Base-by-base conservation (phyloP, 2,329 filamentous ascomycete genomes). In the Epichloe brachyelytri region DNA sequence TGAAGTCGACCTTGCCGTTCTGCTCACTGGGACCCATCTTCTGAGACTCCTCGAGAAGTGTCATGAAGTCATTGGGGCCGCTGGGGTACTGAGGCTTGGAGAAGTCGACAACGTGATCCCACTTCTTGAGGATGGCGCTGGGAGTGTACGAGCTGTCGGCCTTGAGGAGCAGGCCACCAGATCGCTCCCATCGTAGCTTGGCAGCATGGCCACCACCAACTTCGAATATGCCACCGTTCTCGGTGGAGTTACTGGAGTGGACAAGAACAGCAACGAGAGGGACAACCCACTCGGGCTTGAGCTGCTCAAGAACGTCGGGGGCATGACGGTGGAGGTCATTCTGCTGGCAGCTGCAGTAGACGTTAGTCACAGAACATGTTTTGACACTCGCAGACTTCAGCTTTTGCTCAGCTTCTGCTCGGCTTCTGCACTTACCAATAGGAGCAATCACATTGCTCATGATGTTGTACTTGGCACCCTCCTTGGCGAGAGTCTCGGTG, bases 391-490 rank as follows among this genome's bases (percentile, higher is more conserved):
- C 1, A 30, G 30, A 30, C 4, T 11, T 2, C 10, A 30, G 30
- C 10, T 30, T 30, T 10, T 30, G 22, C 22, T 22, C 22, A 2
- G 22, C 22, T 30, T 8, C 26, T 26, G 26, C 26, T 8, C 26
- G 7, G 26, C 26, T 30, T 30, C 3, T 30, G 51, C n/a, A 56
- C 68, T 52, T 66, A 71, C 69, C 70, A 63, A 96, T 90, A 49
- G 93, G 93, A 17, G 93, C 89, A 72, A 98, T 94, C 61, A 88
- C 88, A 70, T 98, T 98, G 75, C 78, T 82, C 62, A 95, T 72
- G 60, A 98, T 97, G 78, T 97, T 97, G 76, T 98, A 98, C 73
- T 97, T 97, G 65, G 80, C 76, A 58, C 93, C 93, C 75, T 98
- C 93, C 77, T 97, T 97, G 54, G 93, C 93, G 56, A 98, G 78